Base-by-base conservation (phyloP, 2,329 filamentous ascomycete genomes). In the Talaromyces sp. region DNA sequence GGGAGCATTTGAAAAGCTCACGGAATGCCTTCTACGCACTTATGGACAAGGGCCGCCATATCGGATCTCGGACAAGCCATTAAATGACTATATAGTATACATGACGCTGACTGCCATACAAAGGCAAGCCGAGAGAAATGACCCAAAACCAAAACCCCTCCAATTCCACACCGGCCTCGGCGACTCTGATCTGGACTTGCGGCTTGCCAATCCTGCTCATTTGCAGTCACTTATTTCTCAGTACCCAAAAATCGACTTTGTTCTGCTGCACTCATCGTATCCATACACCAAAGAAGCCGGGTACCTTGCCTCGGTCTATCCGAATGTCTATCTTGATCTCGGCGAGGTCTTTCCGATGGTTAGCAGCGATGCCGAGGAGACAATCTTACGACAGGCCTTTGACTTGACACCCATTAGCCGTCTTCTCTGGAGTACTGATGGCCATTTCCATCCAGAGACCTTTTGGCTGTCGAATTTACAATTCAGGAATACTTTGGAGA, bases 81-180 rank as follows among this genome's bases (percentile, higher is more conserved):
- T 95, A 57, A 93, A 91, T 67, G 85, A 90, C 62, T 84, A 86
- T 62, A 73, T 93, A 3, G 85, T 95, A 1, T 82, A 89, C 58
- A 78, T 81, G 31, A 81, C 86, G 0, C 85, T 90, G 7, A 78
- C 81, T 52, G 71, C 86, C 29, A 81, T 93, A 56, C 73, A 77
- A 9, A 75, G 80, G 17, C 26, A 41, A 6, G 66, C 68, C 19
- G 64, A 68, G 27, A 66, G 66, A 59, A 72, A 71, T 19, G 71
- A 70, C 3, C 73, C 75, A 1, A 66, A 73, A 60, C 84, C 83
- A 60, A 95, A 93, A 70, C 89, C 90, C 0, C 78, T 96, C 13
- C 91, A 96, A 68, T 89, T 96, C 64, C 91, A 96, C 68, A 95
- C 90, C 0, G 90, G 90, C 0, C 80, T 95, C 0, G 90, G 91